Evolutionary conservation across 495 filamentous ascomycete species (phyloP).

Genomic region (Penicillium canescens): DNA sequence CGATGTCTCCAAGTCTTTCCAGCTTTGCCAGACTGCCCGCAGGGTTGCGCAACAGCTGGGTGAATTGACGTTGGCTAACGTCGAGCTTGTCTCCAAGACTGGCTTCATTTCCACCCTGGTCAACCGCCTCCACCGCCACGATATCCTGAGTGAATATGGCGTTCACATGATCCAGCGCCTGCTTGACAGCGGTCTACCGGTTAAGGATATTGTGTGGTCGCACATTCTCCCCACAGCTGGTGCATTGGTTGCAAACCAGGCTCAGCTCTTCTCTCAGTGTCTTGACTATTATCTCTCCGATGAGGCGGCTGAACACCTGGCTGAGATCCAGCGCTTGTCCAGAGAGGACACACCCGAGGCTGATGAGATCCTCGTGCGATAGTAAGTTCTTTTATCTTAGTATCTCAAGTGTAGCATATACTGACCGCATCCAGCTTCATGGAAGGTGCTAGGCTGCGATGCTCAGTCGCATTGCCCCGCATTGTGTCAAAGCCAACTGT

Average conservation of each 20-base stretch:
- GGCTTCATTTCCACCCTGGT: slow-evolving; percentile 51
- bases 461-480: slow-evolving; percentile 55
- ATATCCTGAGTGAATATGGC: slow-evolving; percentile 62
- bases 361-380: slow-evolving; percentile 46
- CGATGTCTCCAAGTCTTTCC: slow-evolving; percentile 65
- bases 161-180: slow-evolving; percentile 69
- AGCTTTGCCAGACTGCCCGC: slow-evolving; percentile 55
- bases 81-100: slow-evolving; percentile 57
- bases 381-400: slow-evolving; percentile 31
- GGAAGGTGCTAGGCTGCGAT: slow-evolving; percentile 60
- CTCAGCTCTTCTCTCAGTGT: slow-evolving; percentile 69
- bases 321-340: slow-evolving; percentile 57
- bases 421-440: slow-evolving; percentile 45
- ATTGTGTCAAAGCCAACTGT: slow-evolving; percentile 38
- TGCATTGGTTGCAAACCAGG: slow-evolving; percentile 67
- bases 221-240: slow-evolving; percentile 64
- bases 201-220: slow-evolving; percentile 69
- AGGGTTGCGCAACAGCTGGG: slow-evolving; percentile 60
- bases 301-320: slow-evolving; percentile 51
- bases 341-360: slow-evolving; percentile 45
- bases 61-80: slow-evolving; percentile 57
- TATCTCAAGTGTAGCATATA: background rate
- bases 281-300: slow-evolving; percentile 74
- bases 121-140: slow-evolving; percentile 38
- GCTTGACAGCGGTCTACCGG: slow-evolving; percentile 56